Percentiles rank a stretch among this genome's conserved stretches.
Conservation (phyloP, 2,329 filamentous ascomycete species). For the Talaromyces sp. region DNA sequence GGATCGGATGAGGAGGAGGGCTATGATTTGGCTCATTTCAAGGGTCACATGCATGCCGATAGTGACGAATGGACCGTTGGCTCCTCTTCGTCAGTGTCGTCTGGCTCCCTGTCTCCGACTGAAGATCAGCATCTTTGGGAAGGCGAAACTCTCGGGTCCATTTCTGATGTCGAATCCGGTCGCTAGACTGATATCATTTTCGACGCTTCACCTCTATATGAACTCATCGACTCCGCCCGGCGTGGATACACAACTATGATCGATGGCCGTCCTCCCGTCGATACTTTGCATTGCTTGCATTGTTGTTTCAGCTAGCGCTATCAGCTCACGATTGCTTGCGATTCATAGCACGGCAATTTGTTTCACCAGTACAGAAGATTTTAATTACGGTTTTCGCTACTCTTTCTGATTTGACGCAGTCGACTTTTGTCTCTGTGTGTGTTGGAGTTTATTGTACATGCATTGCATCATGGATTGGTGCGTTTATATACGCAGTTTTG, state of each 20-base stretch:
- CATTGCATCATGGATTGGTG: conserved; percentile 24
- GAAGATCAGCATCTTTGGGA: conserved; percentile 53
- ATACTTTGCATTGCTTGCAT: conserved; percentile 12
- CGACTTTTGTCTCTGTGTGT: conserved; percentile 14
- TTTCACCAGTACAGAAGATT: conserved; percentile 34
- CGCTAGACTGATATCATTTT: conserved; percentile 26
- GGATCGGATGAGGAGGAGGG: conserved; percentile 46
- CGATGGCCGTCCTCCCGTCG: conserved; percentile 17
- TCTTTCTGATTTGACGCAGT: conserved; percentile 13
- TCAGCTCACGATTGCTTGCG: conserved; percentile 8
- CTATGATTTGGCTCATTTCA: conserved; percentile 53
- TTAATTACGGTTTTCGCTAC: conserved; percentile 19
- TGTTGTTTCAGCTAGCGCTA: conserved; percentile 18
- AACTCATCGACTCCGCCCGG: conserved; percentile 9
- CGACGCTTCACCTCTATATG: conserved; percentile 8
- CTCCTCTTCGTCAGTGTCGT: conserved; percentile 71
- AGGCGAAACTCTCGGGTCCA: conserved; percentile 34
- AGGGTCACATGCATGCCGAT: conserved; percentile 55
- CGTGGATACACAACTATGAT: conserved; percentile 13
- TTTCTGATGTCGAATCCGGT: conserved; percentile 37
- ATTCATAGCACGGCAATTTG: conserved; percentile 23
- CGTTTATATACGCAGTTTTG: conserved; percentile 15
- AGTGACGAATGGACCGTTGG: conserved; percentile 89
- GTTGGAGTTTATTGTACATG: conserved; percentile 32
- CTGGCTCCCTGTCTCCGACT: conserved; percentile 57